Base-by-base conservation (phyloP, 2,329 filamentous ascomycete genomes). In the Fusarium albidum region DNA sequence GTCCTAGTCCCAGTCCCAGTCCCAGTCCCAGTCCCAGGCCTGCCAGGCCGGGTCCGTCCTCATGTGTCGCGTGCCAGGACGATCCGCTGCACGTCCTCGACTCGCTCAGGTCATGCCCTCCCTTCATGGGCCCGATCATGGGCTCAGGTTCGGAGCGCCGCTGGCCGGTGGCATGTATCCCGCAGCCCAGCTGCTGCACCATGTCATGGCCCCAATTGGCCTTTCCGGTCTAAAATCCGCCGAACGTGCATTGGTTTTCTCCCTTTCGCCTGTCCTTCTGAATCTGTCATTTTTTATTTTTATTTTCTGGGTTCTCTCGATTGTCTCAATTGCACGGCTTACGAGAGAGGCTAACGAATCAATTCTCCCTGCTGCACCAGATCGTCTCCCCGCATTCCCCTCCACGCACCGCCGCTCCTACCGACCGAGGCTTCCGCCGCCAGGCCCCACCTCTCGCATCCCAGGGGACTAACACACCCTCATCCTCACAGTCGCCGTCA, bases 351-450 rank as follows among this genome's bases (percentile, higher is more conserved):
- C 12, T n/a, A 25, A 37, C 47, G 43, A 49, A 31, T 31, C 10
- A 44, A 44, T 58, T 42, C 44, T 42, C 28, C 31, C 47, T 61
- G 28, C 43, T 56, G 50, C 35, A 37, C 27, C 15, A 61, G 47
- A 39, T 41, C 31, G 40, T 37, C 25, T 55, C 64, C 64, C 64
- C 64, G 59, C 64, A 66, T 62, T 67, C 55, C 64, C 56, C 57
- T 65, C 59, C 61, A 52, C 61, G n/a, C 61, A 59, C 62, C 55
- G 53, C 59, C 60, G 59, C 59, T 60, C 58, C 52, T 50, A 54
- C 58, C 56, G 61, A 64, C 61, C 64, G 54, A 64, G 58, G 58
- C 49, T 59, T 60, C 58, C 64, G 64, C 39, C 61, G 53, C 52
- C 45, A 60, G 52, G 52, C 55, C 55, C 64, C 63, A 59, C 64